phyloP scores from a whole-genome alignment of 2,329 filamentous ascomycete genomes.

The Lizonia empirigonia region DNA sequence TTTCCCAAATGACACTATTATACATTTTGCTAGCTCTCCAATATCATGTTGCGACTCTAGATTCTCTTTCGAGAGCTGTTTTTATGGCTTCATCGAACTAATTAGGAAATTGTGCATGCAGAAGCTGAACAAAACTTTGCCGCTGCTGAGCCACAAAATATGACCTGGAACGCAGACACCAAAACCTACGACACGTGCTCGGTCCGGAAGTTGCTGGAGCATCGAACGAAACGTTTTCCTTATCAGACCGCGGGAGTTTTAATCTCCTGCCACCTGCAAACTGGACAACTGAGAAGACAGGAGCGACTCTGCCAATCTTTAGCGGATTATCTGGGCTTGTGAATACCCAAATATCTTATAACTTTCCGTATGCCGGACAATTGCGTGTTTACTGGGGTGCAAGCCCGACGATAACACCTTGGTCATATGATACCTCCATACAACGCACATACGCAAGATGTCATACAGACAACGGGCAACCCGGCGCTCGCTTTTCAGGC shows the following conservation, averaged over 20 bases:
- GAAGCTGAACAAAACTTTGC: neutral
- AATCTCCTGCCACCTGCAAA: neutral
- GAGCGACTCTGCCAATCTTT: too few relatives aligned
- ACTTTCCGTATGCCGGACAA: too few relatives aligned
- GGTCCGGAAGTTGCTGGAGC: neutral
- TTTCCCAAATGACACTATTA: neutral
- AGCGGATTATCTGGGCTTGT: too few relatives aligned
- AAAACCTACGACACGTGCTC: too few relatives aligned
- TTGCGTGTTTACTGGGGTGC: neutral
- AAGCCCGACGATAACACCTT: neutral
- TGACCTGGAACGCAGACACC: neutral
- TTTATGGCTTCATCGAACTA: too few relatives aligned
- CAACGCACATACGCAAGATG: slow-evolving; percentile 15
- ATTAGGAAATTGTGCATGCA: neutral
- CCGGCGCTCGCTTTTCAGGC: slow-evolving; percentile 19
- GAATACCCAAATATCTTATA: too few relatives aligned
- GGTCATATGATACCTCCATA: neutral
- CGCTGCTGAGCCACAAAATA: slow-evolving; percentile 1
- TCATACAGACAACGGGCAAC: slow-evolving; percentile 9
- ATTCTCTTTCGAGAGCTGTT: too few relatives aligned
- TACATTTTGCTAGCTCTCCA: neutral
- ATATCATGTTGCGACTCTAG: neutral
- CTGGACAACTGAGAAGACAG: too few relatives aligned
- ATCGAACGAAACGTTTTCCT: neutral
- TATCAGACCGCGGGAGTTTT: neutral